These are phyloP conservation scores for Penicillium daleae DNA, from an alignment of 495 filamentous ascomycete species.

Conservation along the genomic window DNA sequence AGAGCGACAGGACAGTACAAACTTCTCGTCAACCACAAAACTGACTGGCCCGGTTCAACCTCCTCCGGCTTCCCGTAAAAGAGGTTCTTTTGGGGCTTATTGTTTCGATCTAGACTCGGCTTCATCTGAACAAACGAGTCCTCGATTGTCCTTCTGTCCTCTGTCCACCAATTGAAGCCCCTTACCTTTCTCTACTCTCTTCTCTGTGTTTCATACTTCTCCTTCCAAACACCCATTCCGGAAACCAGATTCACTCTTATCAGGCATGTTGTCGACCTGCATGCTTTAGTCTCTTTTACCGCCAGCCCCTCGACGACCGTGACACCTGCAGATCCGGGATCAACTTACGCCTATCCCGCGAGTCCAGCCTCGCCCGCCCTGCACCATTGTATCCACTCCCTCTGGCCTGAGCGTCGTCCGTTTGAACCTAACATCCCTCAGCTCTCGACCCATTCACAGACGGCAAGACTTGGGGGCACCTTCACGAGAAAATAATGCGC, in stretches of 20 bases:
- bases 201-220: neutral
- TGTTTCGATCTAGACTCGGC: neutral
- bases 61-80: conserved; percentile 2
- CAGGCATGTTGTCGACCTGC: conserved; percentile 12
- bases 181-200: neutral
- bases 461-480: neutral
- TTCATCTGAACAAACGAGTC: neutral
- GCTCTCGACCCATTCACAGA: neutral
- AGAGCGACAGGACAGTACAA: too few relatives aligned
- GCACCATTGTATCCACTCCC: conserved; percentile 22
- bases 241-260: conserved; percentile 17
- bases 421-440: conserved; percentile 12
- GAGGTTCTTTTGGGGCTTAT: neutral
- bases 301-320: conserved; percentile 10
- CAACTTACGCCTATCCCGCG: conserved; percentile 15
- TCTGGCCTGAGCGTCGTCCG: conserved; percentile 30
- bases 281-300: conserved; percentile 13
- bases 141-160: too few relatives aligned
- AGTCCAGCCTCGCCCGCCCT: conserved; percentile 21
- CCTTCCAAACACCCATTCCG: neutral
- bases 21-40: too few relatives aligned
- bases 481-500: conserved; percentile 3
- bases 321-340: conserved; percentile 18
- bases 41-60: conserved; percentile 1
- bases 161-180: conserved; percentile 3